Evolutionary conservation across 352 stramenopile species (phyloP).

Genomic region (Phytophthora palmivora): DNA sequence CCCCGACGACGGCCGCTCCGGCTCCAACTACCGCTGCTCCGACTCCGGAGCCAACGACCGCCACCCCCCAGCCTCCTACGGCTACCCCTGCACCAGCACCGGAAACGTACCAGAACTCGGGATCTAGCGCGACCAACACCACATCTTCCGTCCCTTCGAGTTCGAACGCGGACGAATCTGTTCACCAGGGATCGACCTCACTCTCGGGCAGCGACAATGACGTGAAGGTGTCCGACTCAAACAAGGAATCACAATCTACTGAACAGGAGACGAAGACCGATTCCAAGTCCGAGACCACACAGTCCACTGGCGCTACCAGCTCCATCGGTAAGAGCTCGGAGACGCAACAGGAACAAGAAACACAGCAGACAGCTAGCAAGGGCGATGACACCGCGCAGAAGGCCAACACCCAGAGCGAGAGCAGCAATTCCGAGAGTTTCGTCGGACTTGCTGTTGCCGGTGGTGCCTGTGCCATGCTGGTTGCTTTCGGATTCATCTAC

Average conservation of each 20-base stretch:
- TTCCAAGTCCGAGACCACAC: slow-evolving; percentile 28
- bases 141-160: slow-evolving; percentile 20
- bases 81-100: slow-evolving; percentile 13
- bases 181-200: slow-evolving; percentile 17
- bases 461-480: slow-evolving; percentile 48
- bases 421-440: slow-evolving; percentile 6
- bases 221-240: slow-evolving; percentile 28
- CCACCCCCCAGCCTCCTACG: slow-evolving; percentile 18
- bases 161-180: slow-evolving; percentile 20
- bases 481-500: slow-evolving; percentile 84
- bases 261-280: slow-evolving; percentile 24
- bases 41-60: slow-evolving; percentile 11
- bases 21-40: slow-evolving; percentile 14
- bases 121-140: slow-evolving; percentile 22
- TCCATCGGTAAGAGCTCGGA: slow-evolving; percentile 39
- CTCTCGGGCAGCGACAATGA: slow-evolving; percentile 23
- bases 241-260: slow-evolving; percentile 14
- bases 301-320: slow-evolving; percentile 28
- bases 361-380: slow-evolving; percentile 26
- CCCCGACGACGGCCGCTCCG: slow-evolving; percentile 9
- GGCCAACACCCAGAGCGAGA: slow-evolving; percentile 52
- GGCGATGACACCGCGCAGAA: slow-evolving; percentile 32
- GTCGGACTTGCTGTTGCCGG: slow-evolving; percentile 40
- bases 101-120: slow-evolving; percentile 29
- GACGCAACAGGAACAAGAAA: slow-evolving; percentile 22